A percentile compares a stretch with the other conserved stretches of the same genome.
Conservation (phyloP, 306 rosid genomes). For the Trifolium dubium region DNA sequence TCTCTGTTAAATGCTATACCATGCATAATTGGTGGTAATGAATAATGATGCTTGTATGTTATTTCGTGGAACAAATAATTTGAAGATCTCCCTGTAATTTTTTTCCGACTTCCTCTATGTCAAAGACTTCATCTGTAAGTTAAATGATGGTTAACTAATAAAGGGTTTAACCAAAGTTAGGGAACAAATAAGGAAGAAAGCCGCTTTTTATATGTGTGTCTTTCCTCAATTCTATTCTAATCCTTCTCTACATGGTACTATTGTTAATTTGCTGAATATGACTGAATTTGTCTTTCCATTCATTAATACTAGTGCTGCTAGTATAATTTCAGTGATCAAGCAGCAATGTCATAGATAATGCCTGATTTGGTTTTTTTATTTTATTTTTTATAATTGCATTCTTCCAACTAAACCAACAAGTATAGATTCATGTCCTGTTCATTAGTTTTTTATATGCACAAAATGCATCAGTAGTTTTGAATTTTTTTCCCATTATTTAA, state of each 20-base stretch:
- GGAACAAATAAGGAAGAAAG: conserved; percentile 22
- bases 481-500: conserved; percentile 29
- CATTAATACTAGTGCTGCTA: conserved; percentile 4
- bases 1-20: background rate
- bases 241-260: conserved; percentile 3
- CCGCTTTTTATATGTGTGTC: background rate
- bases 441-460: background rate
- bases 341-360: conserved; percentile 19
- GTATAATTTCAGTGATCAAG: conserved; percentile 15
- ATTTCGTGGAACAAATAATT: background rate
- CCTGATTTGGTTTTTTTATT: background rate
- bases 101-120: background rate
- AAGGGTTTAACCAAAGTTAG: background rate
- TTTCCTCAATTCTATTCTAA: background rate
- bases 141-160: conserved; percentile 22
- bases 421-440: conserved; percentile 22
- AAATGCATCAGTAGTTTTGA: background rate
- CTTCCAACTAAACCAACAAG: background rate
- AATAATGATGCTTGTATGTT: conserved; percentile 21
- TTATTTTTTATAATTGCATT: background rate
- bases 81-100: conserved; percentile 4
- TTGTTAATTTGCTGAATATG: background rate
- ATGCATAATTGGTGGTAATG: background rate
- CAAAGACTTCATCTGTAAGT: conserved; percentile 6
- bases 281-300: conserved; percentile 24